Base-by-base conservation (phyloP, 305 asterid genomes). In the Rubia occidens region DNA sequence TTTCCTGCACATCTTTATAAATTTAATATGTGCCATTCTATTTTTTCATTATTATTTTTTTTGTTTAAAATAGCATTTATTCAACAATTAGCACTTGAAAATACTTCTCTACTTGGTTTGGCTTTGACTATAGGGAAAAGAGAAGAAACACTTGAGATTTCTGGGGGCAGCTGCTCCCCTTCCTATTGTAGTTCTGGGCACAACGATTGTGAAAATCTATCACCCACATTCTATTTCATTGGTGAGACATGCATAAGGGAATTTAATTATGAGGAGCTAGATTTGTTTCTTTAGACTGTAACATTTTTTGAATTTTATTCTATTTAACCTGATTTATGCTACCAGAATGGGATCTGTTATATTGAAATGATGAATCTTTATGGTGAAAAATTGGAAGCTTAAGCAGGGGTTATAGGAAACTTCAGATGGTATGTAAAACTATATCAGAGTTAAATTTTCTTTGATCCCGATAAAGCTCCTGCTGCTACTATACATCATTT, bases 111-210 rank as follows among this genome's bases (percentile, higher is more conserved):
- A 59, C 47, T 77, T 60, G 54, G 63, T 10, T 56, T 83, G 71
- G 54, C 72, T 68, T 81, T 69, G 59, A 66, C 75, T 66, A 55
- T 81, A 93, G 96, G 99, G 99, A 43, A 83, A 89, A 78, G 83
- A 82, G 70, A 93, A 81, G 69, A 93, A 93, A 75, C 43, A 63
- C 63, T 82, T 94, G 61, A 89, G 88, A 66, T 86, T 91, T 77
- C 74, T 91, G 69, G 88, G 96, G 72, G 97, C 99, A 66, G 78
- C 95, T 76, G 97, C 96, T 77, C 97, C 99, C 77, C 96, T 91
- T 56, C 91, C 99, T 55, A 97, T 90, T 72, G 96, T 94, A 70
- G 88, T 89, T 78, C 79, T 94, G 76, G 94, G 97, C 69, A 87
- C 99, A 70, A 66, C 75, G 39, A 82, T 91, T 80, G 97, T 80